Percentiles rank a stretch among this genome's conserved stretches.
Evolutionary conservation across 2,329 filamentous ascomycete species (phyloP).

Genomic region (Diaporthe longicolla): DNA sequence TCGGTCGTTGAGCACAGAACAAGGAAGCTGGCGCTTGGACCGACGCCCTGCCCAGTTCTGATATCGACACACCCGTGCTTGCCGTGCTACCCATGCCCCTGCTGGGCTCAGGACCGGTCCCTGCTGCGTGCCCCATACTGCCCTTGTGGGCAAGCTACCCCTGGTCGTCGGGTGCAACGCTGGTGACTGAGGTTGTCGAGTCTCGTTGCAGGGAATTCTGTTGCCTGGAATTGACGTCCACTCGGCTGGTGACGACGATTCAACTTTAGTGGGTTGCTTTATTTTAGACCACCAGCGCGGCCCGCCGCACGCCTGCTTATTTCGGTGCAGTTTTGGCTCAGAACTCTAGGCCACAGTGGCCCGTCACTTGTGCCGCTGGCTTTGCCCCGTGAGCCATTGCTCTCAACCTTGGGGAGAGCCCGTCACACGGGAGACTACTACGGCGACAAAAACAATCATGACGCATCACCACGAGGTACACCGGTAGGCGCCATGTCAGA

Average conservation of each 20-base stretch:
- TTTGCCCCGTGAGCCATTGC: not conserved
- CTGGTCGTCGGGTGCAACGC: not conserved
- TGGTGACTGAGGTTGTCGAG: constrained; percentile 21
- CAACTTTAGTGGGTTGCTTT: not conserved
- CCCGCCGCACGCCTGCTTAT: not conserved
- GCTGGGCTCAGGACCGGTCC: too few species aligned
- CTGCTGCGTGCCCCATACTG: constrained; percentile 11
- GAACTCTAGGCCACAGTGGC: too few species aligned
- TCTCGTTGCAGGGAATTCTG: constrained; percentile 26
- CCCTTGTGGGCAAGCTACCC: not conserved
- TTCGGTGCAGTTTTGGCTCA: too few species aligned
- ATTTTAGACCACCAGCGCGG: not conserved
- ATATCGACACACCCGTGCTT: constrained; percentile 12
- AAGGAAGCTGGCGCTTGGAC: too few species aligned
- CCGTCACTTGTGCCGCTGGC: not conserved
- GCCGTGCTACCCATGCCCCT: not conserved
- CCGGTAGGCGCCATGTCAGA: not conserved
- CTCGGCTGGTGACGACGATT: not conserved
- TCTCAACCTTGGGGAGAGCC: not conserved
- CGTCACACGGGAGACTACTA: not conserved
- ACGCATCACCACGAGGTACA: not conserved
- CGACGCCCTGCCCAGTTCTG: not conserved
- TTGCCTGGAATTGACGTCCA: constrained; percentile 32
- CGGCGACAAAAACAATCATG: not conserved
- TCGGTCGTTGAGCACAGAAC: too few species aligned